phyloP scores from a whole-genome alignment of 805 yeast genomes.

The Lipomyces yamadae region DNA sequence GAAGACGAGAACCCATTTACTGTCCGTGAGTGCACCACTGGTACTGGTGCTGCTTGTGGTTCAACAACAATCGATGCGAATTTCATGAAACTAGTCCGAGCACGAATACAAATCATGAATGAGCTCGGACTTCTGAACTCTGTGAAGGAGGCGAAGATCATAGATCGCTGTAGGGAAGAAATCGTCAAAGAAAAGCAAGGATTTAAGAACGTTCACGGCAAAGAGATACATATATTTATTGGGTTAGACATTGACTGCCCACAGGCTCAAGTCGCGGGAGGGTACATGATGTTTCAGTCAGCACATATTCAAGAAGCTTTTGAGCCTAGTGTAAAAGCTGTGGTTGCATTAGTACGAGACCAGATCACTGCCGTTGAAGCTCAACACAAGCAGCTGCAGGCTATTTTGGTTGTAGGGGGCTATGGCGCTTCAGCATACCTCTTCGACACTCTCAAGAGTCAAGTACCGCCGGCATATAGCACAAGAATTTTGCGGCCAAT shows the following conservation, averaged over 20 bases:
- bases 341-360: constrained; percentile 26
- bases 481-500: constrained; percentile 23
- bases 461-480: constrained; percentile 23
- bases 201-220: constrained; percentile 12
- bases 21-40: constrained; percentile 31
- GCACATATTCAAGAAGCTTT: constrained; percentile 30
- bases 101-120: background rate
- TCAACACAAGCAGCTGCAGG: constrained; percentile 11
- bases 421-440: constrained; percentile 33
- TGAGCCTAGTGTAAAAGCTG: constrained; percentile 13
- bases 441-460: constrained; percentile 17
- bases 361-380: constrained; percentile 26
- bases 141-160: constrained; percentile 18
- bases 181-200: constrained; percentile 12
- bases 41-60: constrained; percentile 35
- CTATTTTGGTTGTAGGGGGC: constrained; percentile 34
- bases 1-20: constrained; percentile 31
- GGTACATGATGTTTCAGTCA: constrained; percentile 20
- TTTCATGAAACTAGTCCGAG: constrained; percentile 9
- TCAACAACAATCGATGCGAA: constrained; percentile 20
- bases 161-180: constrained; percentile 16
- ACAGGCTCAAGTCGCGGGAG: constrained; percentile 21
- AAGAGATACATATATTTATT: constrained; percentile 20
- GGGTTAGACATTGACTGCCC: constrained; percentile 16
- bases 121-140: background rate